Percentiles rank a stretch among this genome's conserved stretches.
These are phyloP conservation scores for Scheffersomyces ergatensis DNA, from an alignment of 805 yeast species.

Conservation along the genomic window DNA sequence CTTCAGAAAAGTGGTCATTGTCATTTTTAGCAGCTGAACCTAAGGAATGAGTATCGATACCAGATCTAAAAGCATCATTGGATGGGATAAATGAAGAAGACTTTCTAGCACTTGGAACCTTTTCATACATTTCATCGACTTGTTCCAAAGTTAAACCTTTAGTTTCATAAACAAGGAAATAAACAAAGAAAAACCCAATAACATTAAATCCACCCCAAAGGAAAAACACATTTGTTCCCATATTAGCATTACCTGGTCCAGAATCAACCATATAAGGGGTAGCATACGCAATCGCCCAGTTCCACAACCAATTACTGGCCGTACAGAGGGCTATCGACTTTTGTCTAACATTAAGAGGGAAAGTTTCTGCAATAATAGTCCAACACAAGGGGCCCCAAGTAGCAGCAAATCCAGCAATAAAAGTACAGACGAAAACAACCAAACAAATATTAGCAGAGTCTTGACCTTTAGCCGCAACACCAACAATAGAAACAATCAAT, in stretches of 20 bases:
- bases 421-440: conserved; percentile 37
- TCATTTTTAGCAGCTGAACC: no score
- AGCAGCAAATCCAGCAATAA: conserved; percentile 40
- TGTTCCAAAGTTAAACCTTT: conserved; percentile 42
- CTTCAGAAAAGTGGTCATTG: no score
- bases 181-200: conserved; percentile 31
- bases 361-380: conserved; percentile 38
- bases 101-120: conserved; percentile 31
- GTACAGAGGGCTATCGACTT: conserved; percentile 39
- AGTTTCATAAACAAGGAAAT: conserved; percentile 35
- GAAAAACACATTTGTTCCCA: conserved; percentile 40
- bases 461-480: conserved; percentile 38
- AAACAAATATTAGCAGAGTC: conserved; percentile 28
- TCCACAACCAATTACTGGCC: conserved; percentile 43
- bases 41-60: no score
- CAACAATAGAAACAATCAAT: conserved; percentile 43
- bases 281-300: conserved; percentile 40
- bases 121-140: conserved; percentile 38
- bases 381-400: conserved; percentile 42
- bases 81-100: conserved; percentile 30
- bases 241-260: conserved; percentile 37
- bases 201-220: conserved; percentile 43
- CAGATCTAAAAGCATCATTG: conserved; percentile 36
- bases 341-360: conserved; percentile 36
- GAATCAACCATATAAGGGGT: conserved; percentile 41